Evolutionary conservation across 352 stramenopile genomes (phyloP), one percentile per base, ranked within the genome.

Genomic region (Aphanomyces astaci): DNA sequence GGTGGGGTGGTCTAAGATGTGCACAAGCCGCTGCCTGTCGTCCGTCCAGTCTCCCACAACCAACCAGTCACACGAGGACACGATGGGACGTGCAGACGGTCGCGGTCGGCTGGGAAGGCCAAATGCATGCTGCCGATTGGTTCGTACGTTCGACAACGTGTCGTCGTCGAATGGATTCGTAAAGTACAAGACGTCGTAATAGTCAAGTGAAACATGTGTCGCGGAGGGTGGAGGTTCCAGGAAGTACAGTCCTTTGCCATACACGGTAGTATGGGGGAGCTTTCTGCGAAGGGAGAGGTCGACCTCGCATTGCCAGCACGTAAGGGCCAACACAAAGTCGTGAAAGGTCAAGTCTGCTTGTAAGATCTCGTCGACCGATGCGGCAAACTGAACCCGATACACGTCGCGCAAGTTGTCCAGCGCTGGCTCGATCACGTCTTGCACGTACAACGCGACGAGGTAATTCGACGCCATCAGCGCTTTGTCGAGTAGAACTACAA

Each of bases 401-500:
- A 27, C 28, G 24, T 57, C 31, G 30, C 33, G 25, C 5, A 76
- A 22, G 24, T 13, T 36, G 40, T 75, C 73, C 24, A 70, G 43
- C 31, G 54, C 63, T 13, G 24, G 53, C 17, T 54, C n/a, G 3
- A 75, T 31, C 5, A 45, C 36, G n/a, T 67, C 63, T 24, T 71
- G 63, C 11, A 72, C 71, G 39, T 52, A 67, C 4, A 78, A 65
- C 2, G 73, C 70, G 9, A 63, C 52, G 4, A 39, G 19, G 28
- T 75, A 73, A 22, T 69, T 22, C 17, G 66, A 59, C 19, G 60
- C 33, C 13, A 66, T 46, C 9, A 25, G 49, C 28, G 60, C 43
- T 10, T 63, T 33, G 32, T 75, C 66, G 33, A 75, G 31, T 15
- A 68, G 66, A n/a, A 78, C 66, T n/a, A 46, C 24, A 19, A 78